Conservation (phyloP, 805 yeast species). For the Schizosaccharomyces octosporus region DNA sequence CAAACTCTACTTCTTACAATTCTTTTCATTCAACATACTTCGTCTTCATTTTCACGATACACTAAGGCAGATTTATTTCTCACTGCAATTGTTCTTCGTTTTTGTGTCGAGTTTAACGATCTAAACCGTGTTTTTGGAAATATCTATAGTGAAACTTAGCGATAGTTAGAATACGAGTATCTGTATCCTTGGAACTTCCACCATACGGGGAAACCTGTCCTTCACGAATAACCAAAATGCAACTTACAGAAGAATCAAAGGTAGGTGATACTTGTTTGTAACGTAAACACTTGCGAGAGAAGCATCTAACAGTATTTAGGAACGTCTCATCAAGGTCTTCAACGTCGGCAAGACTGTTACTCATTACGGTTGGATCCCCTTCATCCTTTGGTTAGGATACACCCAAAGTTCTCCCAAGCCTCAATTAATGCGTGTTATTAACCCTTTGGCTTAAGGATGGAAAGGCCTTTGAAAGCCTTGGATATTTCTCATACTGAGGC, state of each 20-base stretch:
- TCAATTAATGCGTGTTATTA: neutral
- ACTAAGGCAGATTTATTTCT: too few relatives aligned
- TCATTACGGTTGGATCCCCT: slow-evolving; percentile 94
- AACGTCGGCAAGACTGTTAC: slow-evolving; percentile 67
- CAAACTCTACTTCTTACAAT: too few relatives aligned
- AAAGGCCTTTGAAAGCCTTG: neutral
- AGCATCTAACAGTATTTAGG: slow-evolving; percentile 19
- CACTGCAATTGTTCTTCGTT: too few relatives aligned
- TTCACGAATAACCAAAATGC: neutral
- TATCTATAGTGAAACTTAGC: too few relatives aligned
- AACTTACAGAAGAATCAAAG: neutral
- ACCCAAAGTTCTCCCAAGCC: slow-evolving; percentile 3
- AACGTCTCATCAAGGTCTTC: slow-evolving; percentile 62
- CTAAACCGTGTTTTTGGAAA: too few relatives aligned
- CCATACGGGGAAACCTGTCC: neutral
- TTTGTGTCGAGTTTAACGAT: too few relatives aligned
- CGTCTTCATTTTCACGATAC: too few relatives aligned
- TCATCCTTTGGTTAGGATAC: slow-evolving; percentile 46
- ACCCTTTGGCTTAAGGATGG: neutral
- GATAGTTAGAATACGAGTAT: too few relatives aligned
- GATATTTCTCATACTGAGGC: too few relatives aligned
- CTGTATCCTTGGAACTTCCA: too few relatives aligned
- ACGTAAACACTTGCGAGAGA: neutral
- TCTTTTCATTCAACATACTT: too few relatives aligned
- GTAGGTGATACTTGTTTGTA: neutral